A percentile compares a stretch with the other conserved stretches of the same genome.
phyloP scores from a whole-genome alignment of 2,329 filamentous ascomycete genomes.

The Neopestalotiopsis rosae region DNA sequence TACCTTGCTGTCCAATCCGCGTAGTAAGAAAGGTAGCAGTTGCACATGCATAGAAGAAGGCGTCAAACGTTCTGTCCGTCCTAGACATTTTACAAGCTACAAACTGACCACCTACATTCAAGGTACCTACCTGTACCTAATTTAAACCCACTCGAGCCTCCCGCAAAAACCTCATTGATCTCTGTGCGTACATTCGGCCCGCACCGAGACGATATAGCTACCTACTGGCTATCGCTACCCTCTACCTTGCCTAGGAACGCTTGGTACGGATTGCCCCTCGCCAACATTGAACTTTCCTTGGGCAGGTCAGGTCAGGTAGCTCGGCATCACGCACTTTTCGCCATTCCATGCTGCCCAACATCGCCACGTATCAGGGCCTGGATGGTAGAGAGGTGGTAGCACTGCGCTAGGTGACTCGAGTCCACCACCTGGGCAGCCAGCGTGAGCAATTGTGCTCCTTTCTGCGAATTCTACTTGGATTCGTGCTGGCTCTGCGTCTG shows the following conservation, averaged over 20 bases:
- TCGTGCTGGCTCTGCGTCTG: background rate
- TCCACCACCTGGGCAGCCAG: background rate
- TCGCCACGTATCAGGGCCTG: conserved; percentile 5
- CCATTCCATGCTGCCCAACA: background rate
- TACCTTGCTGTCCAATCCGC: background rate
- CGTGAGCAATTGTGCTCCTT: background rate
- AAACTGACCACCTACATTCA: background rate
- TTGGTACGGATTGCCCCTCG: background rate
- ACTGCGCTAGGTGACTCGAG: background rate
- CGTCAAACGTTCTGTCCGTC: background rate
- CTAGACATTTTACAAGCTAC: no score
- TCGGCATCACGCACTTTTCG: background rate
- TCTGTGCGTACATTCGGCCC: background rate
- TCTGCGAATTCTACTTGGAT: background rate
- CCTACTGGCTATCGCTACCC: no score
- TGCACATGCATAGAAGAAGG: background rate
- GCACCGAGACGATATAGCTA: background rate
- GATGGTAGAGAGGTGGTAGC: conserved; percentile 5
- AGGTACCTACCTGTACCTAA: background rate
- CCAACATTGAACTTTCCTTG: background rate
- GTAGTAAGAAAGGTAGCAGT: background rate
- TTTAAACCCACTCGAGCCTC: background rate
- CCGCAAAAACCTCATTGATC: background rate
- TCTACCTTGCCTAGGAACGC: no score
- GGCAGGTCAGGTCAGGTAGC: no score